Evolutionary conservation across 129 eudicot species (phyloP).

Genomic region (Heracleum sosnowskyi): DNA sequence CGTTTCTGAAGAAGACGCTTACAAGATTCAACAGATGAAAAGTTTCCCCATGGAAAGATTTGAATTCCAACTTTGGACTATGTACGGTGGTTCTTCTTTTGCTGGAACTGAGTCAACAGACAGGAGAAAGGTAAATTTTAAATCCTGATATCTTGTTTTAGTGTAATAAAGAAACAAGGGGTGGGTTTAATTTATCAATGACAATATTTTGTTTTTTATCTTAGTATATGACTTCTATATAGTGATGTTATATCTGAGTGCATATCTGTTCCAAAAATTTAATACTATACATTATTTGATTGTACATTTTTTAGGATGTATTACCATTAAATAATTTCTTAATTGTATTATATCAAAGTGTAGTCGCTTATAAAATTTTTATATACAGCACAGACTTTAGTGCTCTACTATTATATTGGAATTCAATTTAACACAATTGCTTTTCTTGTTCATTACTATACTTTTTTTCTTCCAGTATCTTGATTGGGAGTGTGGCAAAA

Average conservation of each 20-base stretch:
- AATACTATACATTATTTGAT: neutral
- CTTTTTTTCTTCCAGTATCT: conserved; percentile 28
- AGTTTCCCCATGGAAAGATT: conserved; percentile 8
- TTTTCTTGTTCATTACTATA: neutral
- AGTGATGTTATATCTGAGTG: neutral
- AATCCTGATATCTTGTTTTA: neutral
- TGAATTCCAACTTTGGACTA: conserved; percentile 7
- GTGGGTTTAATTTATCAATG: neutral
- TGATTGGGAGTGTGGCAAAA: conserved; percentile 48
- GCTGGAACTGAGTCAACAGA: neutral
- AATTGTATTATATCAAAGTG: neutral
- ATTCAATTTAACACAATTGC: neutral
- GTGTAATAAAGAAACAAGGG: neutral
- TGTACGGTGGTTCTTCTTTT: conserved; percentile 14
- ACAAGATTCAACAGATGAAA: conserved; percentile 20
- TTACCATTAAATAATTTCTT: neutral
- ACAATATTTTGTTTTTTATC: neutral
- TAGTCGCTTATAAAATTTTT: neutral
- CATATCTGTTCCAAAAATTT: neutral
- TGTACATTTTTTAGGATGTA: neutral
- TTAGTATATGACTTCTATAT: neutral
- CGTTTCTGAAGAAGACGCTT: conserved; percentile 27
- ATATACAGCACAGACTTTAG: neutral
- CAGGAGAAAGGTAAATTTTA: conserved; percentile 16
- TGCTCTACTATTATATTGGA: neutral